These are phyloP conservation scores for Boletellus emodensis DNA, from an alignment of 768 basidiomycete genomes.

Conservation along the genomic window DNA sequence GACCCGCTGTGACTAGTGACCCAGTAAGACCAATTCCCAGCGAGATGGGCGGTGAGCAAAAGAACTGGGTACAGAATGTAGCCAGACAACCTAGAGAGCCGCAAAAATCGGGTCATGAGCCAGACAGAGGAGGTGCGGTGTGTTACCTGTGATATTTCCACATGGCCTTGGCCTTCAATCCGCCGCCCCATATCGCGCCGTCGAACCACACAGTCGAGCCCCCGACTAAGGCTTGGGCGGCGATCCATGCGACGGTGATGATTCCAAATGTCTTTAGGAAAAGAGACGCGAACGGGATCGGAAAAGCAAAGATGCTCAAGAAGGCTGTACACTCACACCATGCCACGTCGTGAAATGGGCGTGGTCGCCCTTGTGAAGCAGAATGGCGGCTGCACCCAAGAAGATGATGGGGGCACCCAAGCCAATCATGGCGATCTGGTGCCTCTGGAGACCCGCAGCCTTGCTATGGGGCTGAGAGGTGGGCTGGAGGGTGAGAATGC, in stretches of 20 bases:
- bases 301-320: neutral
- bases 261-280: conserved; percentile 60
- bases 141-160: conserved; percentile 82
- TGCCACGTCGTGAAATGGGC: conserved; percentile 76
- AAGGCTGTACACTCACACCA: conserved; percentile 43
- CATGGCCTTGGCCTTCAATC: conserved; percentile 60
- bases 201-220: conserved; percentile 75
- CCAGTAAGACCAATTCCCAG: conserved; percentile 70
- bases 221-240: conserved; percentile 58
- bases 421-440: conserved; percentile 59
- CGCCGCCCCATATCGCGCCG: conserved; percentile 69
- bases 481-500: conserved; percentile 72
- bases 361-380: conserved; percentile 55
- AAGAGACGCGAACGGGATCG: too few species aligned
- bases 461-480: conserved; percentile 65
- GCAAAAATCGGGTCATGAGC: neutral
- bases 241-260: conserved; percentile 56
- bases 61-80: conserved; percentile 63
- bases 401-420: conserved; percentile 55
- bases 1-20: conserved; percentile 34
- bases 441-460: conserved; percentile 61
- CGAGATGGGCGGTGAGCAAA: conserved; percentile 62
- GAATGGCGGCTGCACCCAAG: conserved; percentile 58
- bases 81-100: conserved; percentile 55
- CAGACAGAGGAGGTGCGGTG: conserved; percentile 3